Evolutionary conservation across 1,284 basidiomycete genomes (phyloP).

Genomic region (Gymnopus androsaceus): DNA sequence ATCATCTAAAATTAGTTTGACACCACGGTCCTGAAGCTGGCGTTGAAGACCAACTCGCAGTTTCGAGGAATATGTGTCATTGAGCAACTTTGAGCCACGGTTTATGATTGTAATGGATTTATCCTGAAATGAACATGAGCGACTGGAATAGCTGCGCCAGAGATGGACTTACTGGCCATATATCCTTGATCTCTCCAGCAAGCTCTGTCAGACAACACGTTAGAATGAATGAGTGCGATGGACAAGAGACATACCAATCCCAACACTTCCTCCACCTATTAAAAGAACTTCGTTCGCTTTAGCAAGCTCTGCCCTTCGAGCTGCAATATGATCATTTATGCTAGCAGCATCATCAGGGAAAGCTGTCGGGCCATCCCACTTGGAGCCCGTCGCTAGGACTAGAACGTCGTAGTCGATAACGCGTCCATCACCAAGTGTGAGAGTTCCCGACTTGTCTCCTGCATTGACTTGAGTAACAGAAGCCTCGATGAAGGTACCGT

Average conservation of each 20-base stretch:
- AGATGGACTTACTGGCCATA: constrained; percentile 43
- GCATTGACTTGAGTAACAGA: constrained; percentile 5
- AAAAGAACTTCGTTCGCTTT: constrained; percentile 54
- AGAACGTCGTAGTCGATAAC: constrained; percentile 55
- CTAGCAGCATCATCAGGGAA: constrained; percentile 40
- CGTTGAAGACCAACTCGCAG: constrained; percentile 50
- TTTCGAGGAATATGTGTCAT: constrained; percentile 55
- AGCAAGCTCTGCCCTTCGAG: constrained; percentile 49
- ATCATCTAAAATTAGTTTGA: constrained; percentile 59
- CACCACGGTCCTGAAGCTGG: constrained; percentile 42
- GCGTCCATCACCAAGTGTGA: constrained; percentile 52
- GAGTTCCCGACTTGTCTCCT: constrained; percentile 19
- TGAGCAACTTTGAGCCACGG: constrained; percentile 52
- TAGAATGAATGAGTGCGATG: background rate
- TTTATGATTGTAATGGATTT: constrained; percentile 73
- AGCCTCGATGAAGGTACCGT: constrained; percentile 46
- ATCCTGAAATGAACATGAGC: constrained; percentile 23
- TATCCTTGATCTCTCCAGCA: constrained; percentile 59
- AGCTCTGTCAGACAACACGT: constrained; percentile 40
- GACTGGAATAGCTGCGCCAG: background rate
- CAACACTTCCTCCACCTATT: constrained; percentile 65
- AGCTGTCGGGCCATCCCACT: constrained; percentile 52
- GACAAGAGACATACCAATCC: constrained; percentile 45
- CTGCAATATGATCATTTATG: constrained; percentile 37
- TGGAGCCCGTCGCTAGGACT: constrained; percentile 59